Evolutionary conservation across 257 asterid genomes (phyloP).

Genomic region (Solanum chilense): DNA sequence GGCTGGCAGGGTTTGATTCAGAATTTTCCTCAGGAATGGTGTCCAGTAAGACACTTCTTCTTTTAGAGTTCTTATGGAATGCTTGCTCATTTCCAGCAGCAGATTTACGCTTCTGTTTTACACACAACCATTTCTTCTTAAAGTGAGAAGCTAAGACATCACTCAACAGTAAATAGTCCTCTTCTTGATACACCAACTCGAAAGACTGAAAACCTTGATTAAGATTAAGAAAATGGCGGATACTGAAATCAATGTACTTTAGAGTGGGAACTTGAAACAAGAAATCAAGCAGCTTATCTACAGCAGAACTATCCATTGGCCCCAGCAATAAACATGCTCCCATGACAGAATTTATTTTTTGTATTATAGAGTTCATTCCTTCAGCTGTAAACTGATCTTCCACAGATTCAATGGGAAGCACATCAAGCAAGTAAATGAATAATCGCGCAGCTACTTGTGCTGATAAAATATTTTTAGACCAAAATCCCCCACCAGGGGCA

Average conservation of each 20-base stretch:
- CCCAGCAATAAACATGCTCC: conserved; percentile 48
- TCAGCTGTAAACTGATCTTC: conserved; percentile 19
- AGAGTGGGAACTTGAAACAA: conserved; percentile 56
- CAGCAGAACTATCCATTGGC: conserved; percentile 35
- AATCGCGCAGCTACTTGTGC: conserved; percentile 65
- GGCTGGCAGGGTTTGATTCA: conserved; percentile 6
- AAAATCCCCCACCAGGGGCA: conserved; percentile 83
- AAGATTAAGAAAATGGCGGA: conserved; percentile 30
- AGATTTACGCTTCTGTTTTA: conserved; percentile 38
- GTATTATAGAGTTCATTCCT: conserved; percentile 17
- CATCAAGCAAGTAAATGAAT: conserved; percentile 45
- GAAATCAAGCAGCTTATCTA: conserved; percentile 46
- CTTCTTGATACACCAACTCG: conserved; percentile 56
- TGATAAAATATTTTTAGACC: conserved; percentile 54
- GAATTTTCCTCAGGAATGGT: conserved; percentile 63
- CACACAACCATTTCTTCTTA: conserved; percentile 60
- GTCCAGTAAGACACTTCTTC: conserved; percentile 31
- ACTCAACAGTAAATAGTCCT: conserved; percentile 44
- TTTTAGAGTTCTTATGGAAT: conserved; percentile 18
- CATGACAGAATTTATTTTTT: conserved; percentile 43
- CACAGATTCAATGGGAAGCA: conserved; percentile 7
- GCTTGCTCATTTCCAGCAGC: conserved; percentile 7
- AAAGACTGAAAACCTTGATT: conserved; percentile 25
- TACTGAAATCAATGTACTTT: conserved; percentile 42
- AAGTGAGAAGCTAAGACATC: conserved; percentile 62